These are phyloP conservation scores for Saccharomycopsis crataegensis DNA, from an alignment of 1,139 yeast genomes.

Conservation along the genomic window DNA sequence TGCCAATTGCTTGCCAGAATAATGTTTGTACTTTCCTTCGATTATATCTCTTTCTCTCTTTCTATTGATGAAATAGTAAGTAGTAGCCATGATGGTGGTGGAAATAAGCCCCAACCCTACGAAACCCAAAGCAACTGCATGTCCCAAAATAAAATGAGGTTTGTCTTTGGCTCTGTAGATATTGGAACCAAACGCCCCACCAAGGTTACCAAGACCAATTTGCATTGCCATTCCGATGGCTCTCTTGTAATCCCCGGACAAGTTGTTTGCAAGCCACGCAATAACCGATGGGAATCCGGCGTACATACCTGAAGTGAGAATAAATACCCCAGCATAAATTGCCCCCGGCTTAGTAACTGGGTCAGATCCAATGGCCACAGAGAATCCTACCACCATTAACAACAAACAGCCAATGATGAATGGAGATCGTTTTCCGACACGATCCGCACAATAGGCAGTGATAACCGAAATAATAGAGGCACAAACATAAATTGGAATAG, in stretches of 20 bases:
- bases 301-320: constrained; percentile 31
- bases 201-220: constrained; percentile 35
- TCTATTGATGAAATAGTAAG: constrained; percentile 20
- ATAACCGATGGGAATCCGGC: constrained; percentile 33
- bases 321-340: constrained; percentile 31
- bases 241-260: constrained; percentile 32
- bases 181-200: constrained; percentile 34
- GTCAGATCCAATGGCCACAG: constrained; percentile 26
- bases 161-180: constrained; percentile 23
- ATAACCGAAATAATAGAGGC: constrained; percentile 29
- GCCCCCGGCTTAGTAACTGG: constrained; percentile 23
- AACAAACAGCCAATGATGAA: constrained; percentile 27
- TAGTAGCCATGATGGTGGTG: constrained; percentile 11
- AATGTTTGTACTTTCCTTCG: constrained; percentile 21
- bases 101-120: constrained; percentile 22
- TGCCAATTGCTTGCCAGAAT: constrained; percentile 21
- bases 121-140: constrained; percentile 23
- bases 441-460: constrained; percentile 30
- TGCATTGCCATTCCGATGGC: constrained; percentile 36
- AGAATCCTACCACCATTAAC: constrained; percentile 30
- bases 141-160: constrained; percentile 24
- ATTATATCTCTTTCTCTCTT: constrained; percentile 18
- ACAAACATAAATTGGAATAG: constrained; percentile 32
- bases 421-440: constrained; percentile 30
- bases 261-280: constrained; percentile 34